phyloP scores from a whole-genome alignment of 2,329 filamentous ascomycete species.

The Aureobasidium sp. region DNA sequence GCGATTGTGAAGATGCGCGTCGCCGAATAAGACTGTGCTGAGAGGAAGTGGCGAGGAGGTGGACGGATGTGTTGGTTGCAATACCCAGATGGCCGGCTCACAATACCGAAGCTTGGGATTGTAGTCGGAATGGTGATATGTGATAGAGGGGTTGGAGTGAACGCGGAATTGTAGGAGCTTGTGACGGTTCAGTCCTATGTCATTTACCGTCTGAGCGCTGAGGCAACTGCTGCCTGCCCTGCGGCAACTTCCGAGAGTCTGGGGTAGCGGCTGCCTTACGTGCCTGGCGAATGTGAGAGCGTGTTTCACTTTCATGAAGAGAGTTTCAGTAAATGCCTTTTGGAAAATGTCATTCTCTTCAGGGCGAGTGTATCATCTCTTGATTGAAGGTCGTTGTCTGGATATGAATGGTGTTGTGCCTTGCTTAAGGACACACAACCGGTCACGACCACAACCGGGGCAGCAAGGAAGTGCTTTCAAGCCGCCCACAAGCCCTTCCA shows the following conservation, averaged over 20 bases:
- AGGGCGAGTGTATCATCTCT: too few species aligned
- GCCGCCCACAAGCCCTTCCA: too few species aligned
- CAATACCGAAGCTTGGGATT: not conserved
- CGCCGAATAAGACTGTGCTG: not conserved
- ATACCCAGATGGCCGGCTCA: not conserved
- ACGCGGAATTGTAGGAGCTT: not conserved
- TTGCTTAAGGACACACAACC: not conserved
- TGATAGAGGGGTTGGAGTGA: constrained; percentile 4
- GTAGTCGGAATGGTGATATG: not conserved
- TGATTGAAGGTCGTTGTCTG: not conserved
- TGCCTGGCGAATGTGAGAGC: not conserved
- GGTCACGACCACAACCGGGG: not conserved
- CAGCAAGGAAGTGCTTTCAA: not conserved
- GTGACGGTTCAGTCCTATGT: not conserved
- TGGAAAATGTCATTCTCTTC: not conserved
- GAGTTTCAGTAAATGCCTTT: not conserved
- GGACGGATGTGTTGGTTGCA: not conserved
- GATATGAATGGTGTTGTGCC: not conserved
- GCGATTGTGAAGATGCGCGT: constrained; percentile 3
- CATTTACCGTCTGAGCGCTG: not conserved
- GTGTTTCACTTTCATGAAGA: not conserved
- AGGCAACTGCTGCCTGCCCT: not conserved
- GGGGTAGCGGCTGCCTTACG: not conserved
- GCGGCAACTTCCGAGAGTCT: not conserved
- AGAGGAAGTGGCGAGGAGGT: not conserved